These are phyloP conservation scores for Fusarium marasasianum DNA, from an alignment of 2,329 filamentous ascomycete species.

Conservation along the genomic window DNA sequence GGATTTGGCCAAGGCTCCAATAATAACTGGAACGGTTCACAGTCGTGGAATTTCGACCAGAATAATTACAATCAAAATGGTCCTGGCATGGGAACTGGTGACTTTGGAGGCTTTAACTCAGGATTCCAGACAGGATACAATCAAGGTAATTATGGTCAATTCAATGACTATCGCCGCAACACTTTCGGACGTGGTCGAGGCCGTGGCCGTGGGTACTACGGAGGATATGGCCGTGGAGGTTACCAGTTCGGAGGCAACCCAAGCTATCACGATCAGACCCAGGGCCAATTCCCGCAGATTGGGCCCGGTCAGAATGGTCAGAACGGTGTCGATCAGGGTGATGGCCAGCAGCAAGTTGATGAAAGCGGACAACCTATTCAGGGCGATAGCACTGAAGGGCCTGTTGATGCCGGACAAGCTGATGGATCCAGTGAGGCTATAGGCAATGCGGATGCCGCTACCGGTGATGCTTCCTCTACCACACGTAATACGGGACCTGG, in stretches of 20 bases:
- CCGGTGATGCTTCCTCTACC: constrained; percentile 34
- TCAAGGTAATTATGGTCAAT: constrained; percentile 85
- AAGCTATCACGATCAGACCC: constrained; percentile 51
- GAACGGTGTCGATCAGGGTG: constrained; percentile 27
- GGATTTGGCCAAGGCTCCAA: constrained; percentile 70
- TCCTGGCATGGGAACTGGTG: constrained; percentile 82
- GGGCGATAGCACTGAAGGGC: constrained; percentile 30
- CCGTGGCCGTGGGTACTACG: constrained; percentile 70
- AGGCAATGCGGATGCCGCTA: constrained; percentile 41
- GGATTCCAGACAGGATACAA: constrained; percentile 81
- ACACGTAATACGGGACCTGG: constrained; percentile 32
- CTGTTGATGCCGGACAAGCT: constrained; percentile 31
- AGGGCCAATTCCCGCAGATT: constrained; percentile 45
- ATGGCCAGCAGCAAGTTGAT: constrained; percentile 47
- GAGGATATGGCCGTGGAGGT: constrained; percentile 65
- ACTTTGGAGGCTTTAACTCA: constrained; percentile 82
- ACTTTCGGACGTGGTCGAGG: constrained; percentile 74
- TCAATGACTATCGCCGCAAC: constrained; percentile 80
- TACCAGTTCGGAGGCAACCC: constrained; percentile 56
- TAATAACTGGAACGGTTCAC: constrained; percentile 83
- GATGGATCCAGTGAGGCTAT: constrained; percentile 44
- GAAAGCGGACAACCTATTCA: constrained; percentile 52
- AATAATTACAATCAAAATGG: constrained; percentile 91
- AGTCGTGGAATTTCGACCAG: constrained; percentile 85
- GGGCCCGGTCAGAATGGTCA: constrained; percentile 38